These are phyloP conservation scores for Solanum etuberosum DNA, from an alignment of 257 asterid genomes.

Conservation along the genomic window DNA sequence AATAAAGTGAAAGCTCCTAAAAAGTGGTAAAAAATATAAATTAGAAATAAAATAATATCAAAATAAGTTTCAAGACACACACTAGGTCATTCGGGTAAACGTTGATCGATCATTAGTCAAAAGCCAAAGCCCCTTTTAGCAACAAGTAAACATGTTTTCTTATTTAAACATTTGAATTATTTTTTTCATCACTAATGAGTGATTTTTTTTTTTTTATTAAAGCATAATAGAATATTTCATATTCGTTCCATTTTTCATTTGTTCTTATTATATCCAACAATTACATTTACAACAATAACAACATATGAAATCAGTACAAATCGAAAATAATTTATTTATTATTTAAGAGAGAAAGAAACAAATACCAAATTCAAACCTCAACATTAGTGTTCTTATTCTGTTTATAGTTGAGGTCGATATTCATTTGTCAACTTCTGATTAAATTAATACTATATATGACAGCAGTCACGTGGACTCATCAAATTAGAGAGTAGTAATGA, in stretches of 20 bases:
- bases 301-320: no score
- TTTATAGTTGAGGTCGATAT: not conserved
- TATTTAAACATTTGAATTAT: no score
- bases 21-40: not conserved
- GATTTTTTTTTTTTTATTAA: no score
- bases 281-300: no score
- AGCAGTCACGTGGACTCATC: not conserved
- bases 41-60: no score
- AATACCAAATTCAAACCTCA: not conserved
- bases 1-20: not conserved
- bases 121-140: not conserved
- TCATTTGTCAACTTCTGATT: not conserved
- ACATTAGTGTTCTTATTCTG: not conserved
- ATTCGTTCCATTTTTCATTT: no score
- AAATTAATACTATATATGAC: not conserved
- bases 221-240: accelerated
- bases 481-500: not conserved
- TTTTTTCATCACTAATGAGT: no score
- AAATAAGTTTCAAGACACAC: no score
- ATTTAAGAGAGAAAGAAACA: not conserved
- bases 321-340: no score
- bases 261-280: no score
- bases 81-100: no score
- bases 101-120: no score
- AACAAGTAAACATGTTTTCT: not conserved